phyloP scores from a whole-genome alignment of 208 protist genomes.

The Strigomonas culicis region DNA sequence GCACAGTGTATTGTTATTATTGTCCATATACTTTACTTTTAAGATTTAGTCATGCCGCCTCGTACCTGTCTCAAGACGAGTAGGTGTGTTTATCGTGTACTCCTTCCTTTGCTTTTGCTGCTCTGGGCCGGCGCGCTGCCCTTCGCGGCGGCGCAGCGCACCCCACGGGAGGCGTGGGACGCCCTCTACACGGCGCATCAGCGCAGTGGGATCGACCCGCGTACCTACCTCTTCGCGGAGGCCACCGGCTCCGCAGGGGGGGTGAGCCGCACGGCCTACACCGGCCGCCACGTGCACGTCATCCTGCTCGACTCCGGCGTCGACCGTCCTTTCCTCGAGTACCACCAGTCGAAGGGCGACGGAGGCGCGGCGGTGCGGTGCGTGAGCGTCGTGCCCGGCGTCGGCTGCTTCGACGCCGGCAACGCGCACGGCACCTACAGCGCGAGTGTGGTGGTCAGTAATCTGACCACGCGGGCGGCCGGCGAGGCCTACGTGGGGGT shows the following conservation, averaged over 20 bases:
- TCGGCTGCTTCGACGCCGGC: slow-evolving; percentile 54
- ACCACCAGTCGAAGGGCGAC: neutral
- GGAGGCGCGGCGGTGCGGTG: slow-evolving; percentile 13
- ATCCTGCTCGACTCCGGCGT: neutral
- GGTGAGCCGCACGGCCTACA: too few species aligned
- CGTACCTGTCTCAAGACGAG: too few species aligned
- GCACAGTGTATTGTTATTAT: neutral
- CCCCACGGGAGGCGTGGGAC: too few species aligned
- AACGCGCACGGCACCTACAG: slow-evolving; percentile 97
- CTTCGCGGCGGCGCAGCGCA: too few species aligned
- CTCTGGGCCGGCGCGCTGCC: too few species aligned
- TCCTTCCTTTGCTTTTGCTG: too few species aligned
- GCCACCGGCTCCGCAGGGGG: too few species aligned
- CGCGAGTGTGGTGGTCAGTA: slow-evolving; percentile 88
- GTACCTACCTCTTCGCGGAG: neutral
- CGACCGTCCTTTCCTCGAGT: neutral
- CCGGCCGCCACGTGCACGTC: neutral
- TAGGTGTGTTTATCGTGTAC: neutral
- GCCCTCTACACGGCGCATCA: neutral
- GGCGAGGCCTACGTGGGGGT: slow-evolving; percentile 71
- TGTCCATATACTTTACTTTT: neutral
- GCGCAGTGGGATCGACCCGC: neutral
- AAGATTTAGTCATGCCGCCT: neutral
- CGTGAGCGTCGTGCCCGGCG: slow-evolving; percentile 53
- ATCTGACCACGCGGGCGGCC: slow-evolving; percentile 14